Evolutionary conservation across 768 basidiomycete genomes (phyloP).

Genomic region (Russula vinacea): DNA sequence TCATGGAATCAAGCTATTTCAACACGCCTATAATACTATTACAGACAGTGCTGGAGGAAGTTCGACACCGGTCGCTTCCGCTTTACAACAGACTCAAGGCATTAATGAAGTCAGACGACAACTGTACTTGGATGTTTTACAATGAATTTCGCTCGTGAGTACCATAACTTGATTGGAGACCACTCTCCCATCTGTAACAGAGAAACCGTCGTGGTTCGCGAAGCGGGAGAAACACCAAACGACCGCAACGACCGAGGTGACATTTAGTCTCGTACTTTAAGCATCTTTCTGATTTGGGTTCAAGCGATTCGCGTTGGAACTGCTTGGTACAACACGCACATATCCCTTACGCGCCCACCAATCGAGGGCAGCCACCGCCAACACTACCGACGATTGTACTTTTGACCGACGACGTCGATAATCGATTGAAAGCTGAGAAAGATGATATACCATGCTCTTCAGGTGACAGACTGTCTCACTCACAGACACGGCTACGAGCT

Average conservation of each 20-base stretch:
- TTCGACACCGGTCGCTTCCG: conserved; percentile 89
- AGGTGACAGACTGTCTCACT: conserved; percentile 42
- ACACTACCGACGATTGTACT: conserved; percentile 65
- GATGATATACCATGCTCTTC: conserved; percentile 61
- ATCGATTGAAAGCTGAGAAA: conserved; percentile 68
- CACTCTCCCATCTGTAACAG: conserved; percentile 38
- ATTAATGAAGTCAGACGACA: conserved; percentile 80
- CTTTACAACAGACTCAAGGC: conserved; percentile 89
- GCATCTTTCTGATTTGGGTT: conserved; percentile 1
- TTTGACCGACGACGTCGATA: conserved; percentile 86
- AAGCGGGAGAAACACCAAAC: conserved; percentile 81
- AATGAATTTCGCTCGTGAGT: conserved; percentile 82
- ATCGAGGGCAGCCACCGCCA: conserved; percentile 48
- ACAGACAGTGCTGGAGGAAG: conserved; percentile 96
- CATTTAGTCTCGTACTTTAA: conserved; percentile 16
- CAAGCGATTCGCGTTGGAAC: conserved; percentile 85
- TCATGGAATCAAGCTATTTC: conserved; percentile 77
- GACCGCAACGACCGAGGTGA: conserved; percentile 92
- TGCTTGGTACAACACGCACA: conserved; percentile 80
- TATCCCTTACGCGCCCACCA: conserved; percentile 51
- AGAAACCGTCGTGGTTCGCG: conserved; percentile 74
- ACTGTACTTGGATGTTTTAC: conserved; percentile 80
- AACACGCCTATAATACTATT: conserved; percentile 80
- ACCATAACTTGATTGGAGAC: not conserved
- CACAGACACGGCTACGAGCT: not conserved